phyloP scores from a whole-genome alignment of 2,329 filamentous ascomycete species.

The Fusarium beomiforme region DNA sequence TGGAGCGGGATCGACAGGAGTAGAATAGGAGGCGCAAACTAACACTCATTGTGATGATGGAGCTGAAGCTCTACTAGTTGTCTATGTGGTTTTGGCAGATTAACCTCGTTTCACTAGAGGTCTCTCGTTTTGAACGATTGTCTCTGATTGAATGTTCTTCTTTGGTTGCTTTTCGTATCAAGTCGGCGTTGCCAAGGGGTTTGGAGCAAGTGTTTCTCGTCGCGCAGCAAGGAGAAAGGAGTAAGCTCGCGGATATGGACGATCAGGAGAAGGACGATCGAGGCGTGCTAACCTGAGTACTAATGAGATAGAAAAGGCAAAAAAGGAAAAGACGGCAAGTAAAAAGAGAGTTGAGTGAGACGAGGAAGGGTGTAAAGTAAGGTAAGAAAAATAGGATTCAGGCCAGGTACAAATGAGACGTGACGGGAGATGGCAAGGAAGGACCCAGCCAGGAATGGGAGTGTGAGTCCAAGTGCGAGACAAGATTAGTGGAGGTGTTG shows the following conservation, averaged over 20 bases:
- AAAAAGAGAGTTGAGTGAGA: neutral
- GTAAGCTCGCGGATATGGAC: conserved; percentile 7
- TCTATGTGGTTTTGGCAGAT: neutral
- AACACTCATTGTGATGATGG: conserved; percentile 45
- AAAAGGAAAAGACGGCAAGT: conserved; percentile 25
- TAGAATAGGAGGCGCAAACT: conserved; percentile 38
- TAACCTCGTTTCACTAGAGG: neutral
- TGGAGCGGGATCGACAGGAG: conserved; percentile 18
- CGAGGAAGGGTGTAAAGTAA: conserved; percentile 15
- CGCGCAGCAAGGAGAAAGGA: conserved; percentile 42
- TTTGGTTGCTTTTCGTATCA: conserved; percentile 16
- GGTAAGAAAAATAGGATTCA: conserved; percentile 15
- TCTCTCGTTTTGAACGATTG: conserved; percentile 5
- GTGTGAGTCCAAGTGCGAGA: conserved; percentile 29
- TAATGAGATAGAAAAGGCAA: neutral
- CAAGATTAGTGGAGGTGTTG: conserved; percentile 3
- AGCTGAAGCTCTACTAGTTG: conserved; percentile 21
- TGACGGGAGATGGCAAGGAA: conserved; percentile 17
- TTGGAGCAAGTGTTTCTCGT: conserved; percentile 36
- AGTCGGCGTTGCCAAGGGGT: conserved; percentile 10
- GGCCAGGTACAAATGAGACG: conserved; percentile 25
- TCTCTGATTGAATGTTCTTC: conserved; percentile 2
- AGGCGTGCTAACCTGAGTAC: neutral
- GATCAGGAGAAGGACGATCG: conserved; percentile 8
- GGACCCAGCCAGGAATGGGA: conserved; percentile 23